Conservation (phyloP, 2,329 filamentous ascomycete species). For the Penicillium occitanis region DNA sequence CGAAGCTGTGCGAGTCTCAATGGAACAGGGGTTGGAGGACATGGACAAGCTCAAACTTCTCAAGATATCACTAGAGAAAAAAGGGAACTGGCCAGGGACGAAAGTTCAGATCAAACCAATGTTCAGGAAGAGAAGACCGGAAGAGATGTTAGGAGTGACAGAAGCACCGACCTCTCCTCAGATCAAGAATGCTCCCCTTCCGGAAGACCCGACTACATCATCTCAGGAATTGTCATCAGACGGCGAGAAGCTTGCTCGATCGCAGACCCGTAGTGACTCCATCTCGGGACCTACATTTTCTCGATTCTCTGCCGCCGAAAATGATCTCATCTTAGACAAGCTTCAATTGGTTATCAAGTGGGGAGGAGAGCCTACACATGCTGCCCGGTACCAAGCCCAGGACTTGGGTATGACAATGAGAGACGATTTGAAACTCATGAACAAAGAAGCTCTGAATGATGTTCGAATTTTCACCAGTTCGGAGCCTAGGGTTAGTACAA, state of each 20-base stretch:
- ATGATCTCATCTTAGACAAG: conserved; percentile 91
- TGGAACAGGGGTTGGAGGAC: conserved; percentile 79
- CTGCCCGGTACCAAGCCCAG: conserved; percentile 91
- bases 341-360: conserved; percentile 97
- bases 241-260: conserved; percentile 41
- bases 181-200: conserved; percentile 3
- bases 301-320: conserved; percentile 87
- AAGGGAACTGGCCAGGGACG: conserved; percentile 89
- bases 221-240: conserved; percentile 27
- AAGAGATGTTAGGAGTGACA: conserved; percentile 49
- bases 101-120: conserved; percentile 99
- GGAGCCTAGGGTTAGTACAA: conserved; percentile 89
- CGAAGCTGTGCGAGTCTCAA: conserved; percentile 78
- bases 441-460: conserved; percentile 86
- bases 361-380: conserved; percentile 97
- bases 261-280: conserved; percentile 72
- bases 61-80: conserved; percentile 84
- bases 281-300: conserved; percentile 89
- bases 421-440: conserved; percentile 89
- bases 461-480: conserved; percentile 95
- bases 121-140: conserved; percentile 84
- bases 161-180: conserved; percentile 21
- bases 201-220: conserved; percentile 28
- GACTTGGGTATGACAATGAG: conserved; percentile 95
- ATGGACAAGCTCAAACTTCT: conserved; percentile 79